Base-by-base conservation (phyloP, 768 basidiomycete species). In the Hysterangium stoloniferum region DNA sequence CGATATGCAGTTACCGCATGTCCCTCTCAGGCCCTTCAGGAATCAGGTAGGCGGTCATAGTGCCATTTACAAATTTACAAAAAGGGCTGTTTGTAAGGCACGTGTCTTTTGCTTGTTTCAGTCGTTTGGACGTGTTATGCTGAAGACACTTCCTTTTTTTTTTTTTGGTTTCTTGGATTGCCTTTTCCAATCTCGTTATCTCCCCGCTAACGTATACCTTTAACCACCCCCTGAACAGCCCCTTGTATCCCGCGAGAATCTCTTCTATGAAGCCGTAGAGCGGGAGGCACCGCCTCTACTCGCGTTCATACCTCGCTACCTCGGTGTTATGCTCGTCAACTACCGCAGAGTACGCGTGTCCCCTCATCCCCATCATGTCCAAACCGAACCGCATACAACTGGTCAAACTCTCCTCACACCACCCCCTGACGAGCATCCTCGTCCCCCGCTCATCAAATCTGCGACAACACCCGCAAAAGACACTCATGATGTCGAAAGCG, bases 31-130 rank as follows among this genome's bases (percentile, higher is more conserved):
- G 42, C 96, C 96, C 4, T 99, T 97, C 68, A 82, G 89, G 43
- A 96, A 99, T 59, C 94, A 98, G 68, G 96, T 99, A 27, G 96
- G 96, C 35, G 96, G 96, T 3, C 96, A 99, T 64, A 90, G 80
- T 57, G 86, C 91, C 51, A 96, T 99, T 59, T 98, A 98, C 69
- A 93, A 94, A 62, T 98, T 99, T 58, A 97, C 94, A 3, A 91
- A 91, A 61, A 79, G 93, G 56, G 95, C 96, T 6, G 93, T 99
- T 13, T 99, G 96, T 74, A 99, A 99, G 82, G 95, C 24, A 6
- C 36, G 33, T 48, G 28, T 45, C 36, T 6, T 17, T 43, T 46
- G 25, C 32, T 35, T 32, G 25, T 43, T n/a, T 25, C 43, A 35
- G 7, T 54, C 24, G 43, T 34, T 38, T 41, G 32, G 49, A 24